Evolutionary conservation across 2,329 filamentous ascomycete species (phyloP).

Genomic region (Hypoxylon sp.): DNA sequence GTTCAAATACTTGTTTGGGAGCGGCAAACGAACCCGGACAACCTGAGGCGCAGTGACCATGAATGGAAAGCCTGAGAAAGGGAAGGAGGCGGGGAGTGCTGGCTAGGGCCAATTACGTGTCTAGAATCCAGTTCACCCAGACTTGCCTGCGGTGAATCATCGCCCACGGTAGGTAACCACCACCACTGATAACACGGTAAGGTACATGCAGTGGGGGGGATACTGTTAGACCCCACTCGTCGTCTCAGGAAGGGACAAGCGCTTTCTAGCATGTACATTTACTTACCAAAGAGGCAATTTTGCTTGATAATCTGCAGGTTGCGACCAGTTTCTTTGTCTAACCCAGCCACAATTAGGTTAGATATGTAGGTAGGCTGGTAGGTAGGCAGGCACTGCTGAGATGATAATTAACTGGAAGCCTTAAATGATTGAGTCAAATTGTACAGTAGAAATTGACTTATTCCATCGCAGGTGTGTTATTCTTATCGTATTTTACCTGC

Average conservation of each 20-base stretch:
- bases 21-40: slow-evolving; percentile 35
- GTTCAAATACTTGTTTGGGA: slow-evolving; percentile 34
- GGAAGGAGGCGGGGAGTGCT: slow-evolving; percentile 33
- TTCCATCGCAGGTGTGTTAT: too few species aligned
- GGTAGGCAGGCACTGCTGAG: too few species aligned
- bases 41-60: slow-evolving; percentile 42
- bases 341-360: too few species aligned
- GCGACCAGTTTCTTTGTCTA: too few species aligned
- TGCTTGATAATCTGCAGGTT: slow-evolving; percentile 29
- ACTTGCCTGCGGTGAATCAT: slow-evolving; percentile 48
- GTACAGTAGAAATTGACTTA: too few species aligned
- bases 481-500: slow-evolving; percentile 5
- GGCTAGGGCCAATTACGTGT: slow-evolving; percentile 36
- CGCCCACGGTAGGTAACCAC: slow-evolving; percentile 28
- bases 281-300: slow-evolving; percentile 28
- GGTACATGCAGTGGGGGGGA: slow-evolving; percentile 39
- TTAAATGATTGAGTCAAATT: too few species aligned
- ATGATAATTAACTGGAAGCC: too few species aligned
- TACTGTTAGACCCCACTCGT: slow-evolving; percentile 39
- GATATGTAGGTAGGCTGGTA: too few species aligned
- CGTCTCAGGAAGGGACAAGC: slow-evolving; percentile 12
- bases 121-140: slow-evolving; percentile 8
- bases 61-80: slow-evolving; percentile 46
- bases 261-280: too few species aligned
- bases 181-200: slow-evolving; percentile 32